phyloP scores from a whole-genome alignment of 176 grass and related monocot genomes.

The Poa annua region DNA sequence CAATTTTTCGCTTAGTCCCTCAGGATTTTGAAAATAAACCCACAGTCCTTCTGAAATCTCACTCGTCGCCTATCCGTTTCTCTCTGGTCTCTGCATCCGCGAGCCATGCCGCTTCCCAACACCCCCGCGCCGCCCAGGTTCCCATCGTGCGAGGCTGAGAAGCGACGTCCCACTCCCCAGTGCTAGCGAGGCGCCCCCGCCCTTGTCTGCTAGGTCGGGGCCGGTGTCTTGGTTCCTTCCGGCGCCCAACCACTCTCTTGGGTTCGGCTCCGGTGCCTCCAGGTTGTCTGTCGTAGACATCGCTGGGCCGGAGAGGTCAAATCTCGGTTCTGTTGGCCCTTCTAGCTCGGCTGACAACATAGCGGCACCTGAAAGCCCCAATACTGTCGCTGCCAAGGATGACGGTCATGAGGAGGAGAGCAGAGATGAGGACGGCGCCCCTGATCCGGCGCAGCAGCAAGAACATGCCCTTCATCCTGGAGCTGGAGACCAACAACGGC shows the following conservation, averaged over 20 bases:
- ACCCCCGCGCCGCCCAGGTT: too few relatives aligned
- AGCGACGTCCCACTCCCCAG: conserved; percentile 41
- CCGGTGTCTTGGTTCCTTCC: conserved; percentile 78
- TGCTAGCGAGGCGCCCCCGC: conserved; percentile 35
- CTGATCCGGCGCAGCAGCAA: conserved; percentile 43
- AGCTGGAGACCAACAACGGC: conserved; percentile 45
- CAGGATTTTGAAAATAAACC: too few relatives aligned
- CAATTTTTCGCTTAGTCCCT: too few relatives aligned
- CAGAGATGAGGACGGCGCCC: conserved; percentile 37
- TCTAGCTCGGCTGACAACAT: conserved; percentile 15
- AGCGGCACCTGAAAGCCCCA: not conserved
- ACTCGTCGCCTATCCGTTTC: too few relatives aligned
- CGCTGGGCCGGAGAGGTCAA: conserved; percentile 36
- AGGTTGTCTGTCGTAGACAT: conserved; percentile 46
- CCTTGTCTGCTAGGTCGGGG: conserved; percentile 37
- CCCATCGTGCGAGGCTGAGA: conserved; percentile 56
- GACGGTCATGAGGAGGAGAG: conserved; percentile 12
- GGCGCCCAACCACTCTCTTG: conserved; percentile 75
- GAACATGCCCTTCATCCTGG: conserved; percentile 33
- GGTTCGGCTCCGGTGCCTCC: conserved; percentile 48
- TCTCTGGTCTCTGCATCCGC: too few relatives aligned
- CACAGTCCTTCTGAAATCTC: too few relatives aligned
- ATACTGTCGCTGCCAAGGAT: not conserved
- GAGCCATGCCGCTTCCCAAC: too few relatives aligned
- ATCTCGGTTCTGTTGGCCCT: not conserved